Conservation (phyloP, 2,329 filamentous ascomycete species). For the Penicillium nordicum region DNA sequence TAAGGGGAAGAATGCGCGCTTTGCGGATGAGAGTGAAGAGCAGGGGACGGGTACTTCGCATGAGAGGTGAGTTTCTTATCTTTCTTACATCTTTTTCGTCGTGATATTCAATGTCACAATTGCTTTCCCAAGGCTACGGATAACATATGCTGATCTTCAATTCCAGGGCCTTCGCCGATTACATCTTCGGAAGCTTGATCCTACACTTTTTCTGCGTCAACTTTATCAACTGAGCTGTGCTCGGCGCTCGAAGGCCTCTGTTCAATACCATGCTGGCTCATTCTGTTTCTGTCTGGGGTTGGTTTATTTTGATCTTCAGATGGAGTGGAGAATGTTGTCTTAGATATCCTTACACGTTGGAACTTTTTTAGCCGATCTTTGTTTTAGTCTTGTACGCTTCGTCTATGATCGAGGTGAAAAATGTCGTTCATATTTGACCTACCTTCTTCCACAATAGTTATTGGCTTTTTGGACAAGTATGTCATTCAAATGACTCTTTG, state of each 20-base stretch:
- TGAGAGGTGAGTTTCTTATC: conserved; percentile 37
- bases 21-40: conserved; percentile 23
- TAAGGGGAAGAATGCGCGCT: conserved; percentile 29
- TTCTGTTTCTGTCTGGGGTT: conserved; percentile 7
- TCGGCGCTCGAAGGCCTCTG: background rate
- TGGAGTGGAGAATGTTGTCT: background rate
- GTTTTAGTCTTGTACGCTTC: background rate
- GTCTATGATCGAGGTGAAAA: background rate
- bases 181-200: conserved; percentile 88
- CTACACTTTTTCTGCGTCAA: conserved; percentile 99
- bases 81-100: background rate
- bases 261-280: background rate
- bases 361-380: background rate
- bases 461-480: background rate
- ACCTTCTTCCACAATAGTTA: background rate
- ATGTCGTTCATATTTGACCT: background rate
- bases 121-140: background rate
- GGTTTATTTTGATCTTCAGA: conserved; percentile 2
- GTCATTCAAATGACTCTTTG: background rate
- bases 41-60: conserved; percentile 33
- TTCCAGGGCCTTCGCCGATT: conserved; percentile 88
- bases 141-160: background rate
- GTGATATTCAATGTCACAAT: background rate
- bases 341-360: background rate
- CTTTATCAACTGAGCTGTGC: conserved; percentile 81